Conservation (phyloP, 73 alveolate species). For the Paramecium biaurelia region DNA sequence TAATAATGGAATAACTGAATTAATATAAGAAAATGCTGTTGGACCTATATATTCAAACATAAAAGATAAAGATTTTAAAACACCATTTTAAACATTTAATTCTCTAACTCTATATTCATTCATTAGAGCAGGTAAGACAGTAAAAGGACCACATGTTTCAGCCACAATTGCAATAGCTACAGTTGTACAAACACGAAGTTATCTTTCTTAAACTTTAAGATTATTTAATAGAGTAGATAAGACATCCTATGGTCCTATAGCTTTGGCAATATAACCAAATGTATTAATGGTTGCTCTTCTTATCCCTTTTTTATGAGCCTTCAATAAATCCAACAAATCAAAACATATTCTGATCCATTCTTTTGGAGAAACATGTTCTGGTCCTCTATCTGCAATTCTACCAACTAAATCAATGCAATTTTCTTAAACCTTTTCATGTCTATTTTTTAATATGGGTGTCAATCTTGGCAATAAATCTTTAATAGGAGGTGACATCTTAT, state of each 20-base stretch:
- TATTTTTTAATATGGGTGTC: slow-evolving; percentile 99
- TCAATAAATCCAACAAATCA: slow-evolving; percentile 98
- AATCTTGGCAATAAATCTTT: slow-evolving; percentile 98
- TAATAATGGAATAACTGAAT: slow-evolving; percentile 95
- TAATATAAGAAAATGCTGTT: slow-evolving; percentile 98
- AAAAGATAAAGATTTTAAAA: slow-evolving; percentile 96
- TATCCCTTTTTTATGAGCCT: slow-evolving; percentile 98
- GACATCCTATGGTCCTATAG: slow-evolving; percentile 99
- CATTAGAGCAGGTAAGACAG: slow-evolving; percentile 99
- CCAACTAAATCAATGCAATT: slow-evolving; percentile 97
- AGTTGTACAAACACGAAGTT: slow-evolving; percentile 99
- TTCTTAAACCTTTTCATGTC: slow-evolving; percentile 99
- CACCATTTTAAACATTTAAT: slow-evolving; percentile 99
- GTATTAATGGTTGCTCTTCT: slow-evolving; percentile 99
- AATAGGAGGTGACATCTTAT: slow-evolving; percentile 99
- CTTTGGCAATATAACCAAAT: slow-evolving; percentile 99
- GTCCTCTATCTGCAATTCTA: slow-evolving; percentile 99
- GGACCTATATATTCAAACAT: slow-evolving; percentile 99
- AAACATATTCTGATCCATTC: slow-evolving; percentile 99
- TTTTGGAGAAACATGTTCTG: slow-evolving; percentile 98
- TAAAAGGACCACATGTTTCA: slow-evolving; percentile 99
- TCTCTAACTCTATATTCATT: slow-evolving; percentile 99
- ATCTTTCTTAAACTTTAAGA: slow-evolving; percentile 99
- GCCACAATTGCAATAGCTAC: slow-evolving; percentile 99
- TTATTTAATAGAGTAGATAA: slow-evolving; percentile 72